A percentile compares a stretch with the other conserved stretches of the same genome.
phyloP scores from a whole-genome alignment of 768 basidiomycete species.

The Epithele typhae region DNA sequence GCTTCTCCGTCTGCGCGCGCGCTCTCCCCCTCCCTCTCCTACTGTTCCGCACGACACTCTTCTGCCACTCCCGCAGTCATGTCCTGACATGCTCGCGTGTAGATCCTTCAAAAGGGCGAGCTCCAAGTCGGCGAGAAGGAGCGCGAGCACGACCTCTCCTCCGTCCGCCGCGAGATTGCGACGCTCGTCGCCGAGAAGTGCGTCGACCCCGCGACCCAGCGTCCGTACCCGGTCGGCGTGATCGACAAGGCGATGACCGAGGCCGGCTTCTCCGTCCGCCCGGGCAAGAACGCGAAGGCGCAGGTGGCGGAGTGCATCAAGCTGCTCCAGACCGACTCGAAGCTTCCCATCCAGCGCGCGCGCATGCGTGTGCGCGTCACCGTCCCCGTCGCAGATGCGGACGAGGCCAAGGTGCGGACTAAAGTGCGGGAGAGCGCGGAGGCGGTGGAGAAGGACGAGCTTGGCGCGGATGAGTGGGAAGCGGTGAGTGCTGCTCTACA shows the following conservation, averaged over 20 bases:
- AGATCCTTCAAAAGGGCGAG: constrained; percentile 96
- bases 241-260: constrained; percentile 98
- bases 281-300: constrained; percentile 90
- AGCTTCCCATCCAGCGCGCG: constrained; percentile 89
- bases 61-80: background rate
- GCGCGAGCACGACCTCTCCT: constrained; percentile 81
- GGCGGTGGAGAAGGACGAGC: constrained; percentile 80
- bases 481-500: constrained; percentile 51
- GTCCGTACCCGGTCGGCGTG: constrained; percentile 90
- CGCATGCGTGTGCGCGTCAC: constrained; percentile 87
- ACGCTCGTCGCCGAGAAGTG: constrained; percentile 94
- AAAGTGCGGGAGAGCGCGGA: constrained; percentile 72
- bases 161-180: constrained; percentile 85
- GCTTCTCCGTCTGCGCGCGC: background rate
- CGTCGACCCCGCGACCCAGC: constrained; percentile 86
- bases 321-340: constrained; percentile 72
- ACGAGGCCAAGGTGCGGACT: constrained; percentile 65
- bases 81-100: background rate
- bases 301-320: constrained; percentile 90
- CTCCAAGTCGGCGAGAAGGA: constrained; percentile 97
- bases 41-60: too few species aligned
- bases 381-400: constrained; percentile 58
- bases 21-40: background rate
- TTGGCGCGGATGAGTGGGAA: constrained; percentile 75
- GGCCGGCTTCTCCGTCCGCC: constrained; percentile 87